Evolutionary conservation across 176 grass and related monocot genomes (phyloP).

Genomic region (Musa beccarii): DNA sequence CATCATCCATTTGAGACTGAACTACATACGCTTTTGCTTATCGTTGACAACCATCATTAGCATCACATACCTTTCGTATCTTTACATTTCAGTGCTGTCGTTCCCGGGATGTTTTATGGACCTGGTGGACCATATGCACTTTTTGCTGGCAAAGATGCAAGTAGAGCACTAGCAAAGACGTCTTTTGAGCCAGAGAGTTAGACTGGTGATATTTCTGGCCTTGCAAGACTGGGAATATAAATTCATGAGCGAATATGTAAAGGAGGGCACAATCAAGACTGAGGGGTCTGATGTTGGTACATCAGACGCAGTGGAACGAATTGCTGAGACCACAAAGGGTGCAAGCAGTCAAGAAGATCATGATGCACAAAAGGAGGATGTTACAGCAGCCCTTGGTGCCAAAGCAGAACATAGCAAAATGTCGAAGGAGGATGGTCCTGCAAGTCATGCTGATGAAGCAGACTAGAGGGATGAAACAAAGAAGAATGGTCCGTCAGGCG

Average conservation of each 20-base stretch:
- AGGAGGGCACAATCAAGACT: conserved; percentile 48
- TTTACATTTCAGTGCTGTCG: conserved; percentile 10
- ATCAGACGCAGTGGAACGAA: background rate
- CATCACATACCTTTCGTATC: background rate
- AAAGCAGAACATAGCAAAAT: background rate
- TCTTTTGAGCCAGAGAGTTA: conserved; percentile 65
- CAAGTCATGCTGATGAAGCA: background rate
- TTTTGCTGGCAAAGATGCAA: conserved; percentile 81
- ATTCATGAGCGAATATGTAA: conserved; percentile 71
- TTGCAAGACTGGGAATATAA: conserved; percentile 74
- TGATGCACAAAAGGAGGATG: background rate
- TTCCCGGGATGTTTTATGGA: conserved; percentile 83
- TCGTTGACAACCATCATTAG: background rate
- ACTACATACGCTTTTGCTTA: background rate
- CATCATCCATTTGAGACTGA: background rate
- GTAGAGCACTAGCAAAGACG: conserved; percentile 81
- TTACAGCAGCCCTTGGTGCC: background rate
- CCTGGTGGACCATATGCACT: conserved; percentile 65
- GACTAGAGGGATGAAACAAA: background rate
- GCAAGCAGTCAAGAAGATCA: background rate
- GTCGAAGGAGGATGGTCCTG: background rate
- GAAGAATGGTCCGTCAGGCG: background rate
- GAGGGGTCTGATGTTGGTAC: conserved; percentile 11
- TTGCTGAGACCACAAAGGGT: background rate
- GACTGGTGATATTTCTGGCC: conserved; percentile 64